Evolutionary conservation across 1,139 yeast genomes (phyloP).

Genomic region (Barnettozyma hawaiiensis): DNA sequence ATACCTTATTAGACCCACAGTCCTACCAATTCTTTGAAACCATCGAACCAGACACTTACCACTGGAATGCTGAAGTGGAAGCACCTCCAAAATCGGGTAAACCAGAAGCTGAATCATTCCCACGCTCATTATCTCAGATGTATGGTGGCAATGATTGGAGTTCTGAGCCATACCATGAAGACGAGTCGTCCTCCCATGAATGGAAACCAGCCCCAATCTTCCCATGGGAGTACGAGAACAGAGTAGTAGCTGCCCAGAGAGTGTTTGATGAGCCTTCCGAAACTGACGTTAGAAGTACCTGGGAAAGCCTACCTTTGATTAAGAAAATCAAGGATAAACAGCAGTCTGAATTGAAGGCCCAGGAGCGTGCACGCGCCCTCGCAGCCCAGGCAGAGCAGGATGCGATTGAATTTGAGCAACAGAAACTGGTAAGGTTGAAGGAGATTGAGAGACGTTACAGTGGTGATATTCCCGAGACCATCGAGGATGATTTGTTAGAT

Average conservation of each 20-base stretch:
- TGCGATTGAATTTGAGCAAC: slow-evolving; percentile 7
- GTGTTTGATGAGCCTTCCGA: slow-evolving; percentile 15
- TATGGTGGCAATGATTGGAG: slow-evolving; percentile 16
- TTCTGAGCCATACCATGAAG: slow-evolving; percentile 5
- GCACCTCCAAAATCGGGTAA: slow-evolving; percentile 35
- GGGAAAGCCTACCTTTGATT: slow-evolving; percentile 22
- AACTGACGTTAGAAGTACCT: slow-evolving; percentile 3
- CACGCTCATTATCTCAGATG: slow-evolving; percentile 11
- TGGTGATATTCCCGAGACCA: slow-evolving; percentile 5
- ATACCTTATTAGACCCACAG: slow-evolving; percentile 19
- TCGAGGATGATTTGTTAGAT: slow-evolving; percentile 10
- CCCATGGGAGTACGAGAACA: slow-evolving; percentile 27
- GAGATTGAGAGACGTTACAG: slow-evolving; percentile 18
- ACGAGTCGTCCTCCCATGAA: slow-evolving; percentile 4
- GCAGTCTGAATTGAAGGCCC: slow-evolving; percentile 10
- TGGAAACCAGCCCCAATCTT: slow-evolving; percentile 24
- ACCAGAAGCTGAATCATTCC: slow-evolving; percentile 37
- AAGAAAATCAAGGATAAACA: slow-evolving; percentile 17
- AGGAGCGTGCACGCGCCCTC: slow-evolving; percentile 8
- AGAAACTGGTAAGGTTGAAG: slow-evolving; percentile 16
- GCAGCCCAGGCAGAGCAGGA: slow-evolving; percentile 8
- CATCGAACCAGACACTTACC: slow-evolving; percentile 26
- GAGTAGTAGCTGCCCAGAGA: slow-evolving; percentile 15
- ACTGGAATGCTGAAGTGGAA: slow-evolving; percentile 39
- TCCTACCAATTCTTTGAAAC: slow-evolving; percentile 23